These are phyloP conservation scores for Teratosphaeria destructans DNA, from an alignment of 2,329 filamentous ascomycete species.

Conservation along the genomic window DNA sequence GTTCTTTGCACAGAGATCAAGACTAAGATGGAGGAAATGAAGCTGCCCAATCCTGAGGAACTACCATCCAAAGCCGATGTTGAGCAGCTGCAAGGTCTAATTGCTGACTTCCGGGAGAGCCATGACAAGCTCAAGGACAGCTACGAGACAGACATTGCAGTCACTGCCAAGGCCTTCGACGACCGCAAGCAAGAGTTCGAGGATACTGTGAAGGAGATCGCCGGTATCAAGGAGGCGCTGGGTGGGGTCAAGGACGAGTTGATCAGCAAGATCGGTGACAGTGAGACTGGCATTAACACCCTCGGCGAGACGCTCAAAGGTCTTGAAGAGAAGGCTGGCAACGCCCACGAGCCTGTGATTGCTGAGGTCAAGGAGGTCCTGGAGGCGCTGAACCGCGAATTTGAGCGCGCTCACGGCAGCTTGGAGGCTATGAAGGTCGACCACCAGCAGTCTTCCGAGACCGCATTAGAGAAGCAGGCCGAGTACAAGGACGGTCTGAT, in stretches of 20 bases:
- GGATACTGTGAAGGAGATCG: conserved; percentile 65
- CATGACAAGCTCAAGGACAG: conserved; percentile 61
- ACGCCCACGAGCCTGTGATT: conserved; percentile 30
- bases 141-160: conserved; percentile 61
- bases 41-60: conserved; percentile 57
- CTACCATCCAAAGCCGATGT: conserved; percentile 70
- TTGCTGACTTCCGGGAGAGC: conserved; percentile 43
- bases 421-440: conserved; percentile 74
- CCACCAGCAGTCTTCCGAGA: conserved; percentile 50
- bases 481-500: conserved; percentile 47
- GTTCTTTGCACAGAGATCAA: conserved; percentile 80
- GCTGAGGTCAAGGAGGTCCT: conserved; percentile 50
- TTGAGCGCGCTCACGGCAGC: conserved; percentile 75
- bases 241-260: conserved; percentile 69
- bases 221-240: conserved; percentile 66
- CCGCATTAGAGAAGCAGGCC: conserved; percentile 48
- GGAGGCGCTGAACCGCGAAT: conserved; percentile 70
- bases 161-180: conserved; percentile 69
- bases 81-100: conserved; percentile 46
- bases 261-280: conserved; percentile 65
- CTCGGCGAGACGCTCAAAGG: conserved; percentile 53
- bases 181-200: conserved; percentile 76
- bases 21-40: conserved; percentile 61
- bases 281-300: conserved; percentile 53
- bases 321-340: conserved; percentile 55